Conservation (phyloP, 1,284 basidiomycete species). For the Moniliophthora roreri region DNA sequence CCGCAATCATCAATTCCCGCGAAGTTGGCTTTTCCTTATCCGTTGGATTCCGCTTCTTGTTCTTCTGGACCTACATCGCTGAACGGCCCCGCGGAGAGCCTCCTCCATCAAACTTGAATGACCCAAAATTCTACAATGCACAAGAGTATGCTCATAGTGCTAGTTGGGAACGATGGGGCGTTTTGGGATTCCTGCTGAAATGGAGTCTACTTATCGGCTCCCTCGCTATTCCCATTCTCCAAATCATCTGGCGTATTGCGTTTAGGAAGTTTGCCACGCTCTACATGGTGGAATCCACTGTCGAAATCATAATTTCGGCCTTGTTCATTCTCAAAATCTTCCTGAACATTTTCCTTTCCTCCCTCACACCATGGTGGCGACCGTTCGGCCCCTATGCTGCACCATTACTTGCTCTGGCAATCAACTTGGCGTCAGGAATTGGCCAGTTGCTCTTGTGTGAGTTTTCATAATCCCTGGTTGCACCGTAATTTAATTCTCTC, state of each 20-base stretch:
- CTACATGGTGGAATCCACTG: slow-evolving; percentile 55
- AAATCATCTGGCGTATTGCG: slow-evolving; percentile 64
- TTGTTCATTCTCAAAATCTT: slow-evolving; percentile 64
- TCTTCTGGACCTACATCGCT: slow-evolving; percentile 66
- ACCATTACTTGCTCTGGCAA: slow-evolving; percentile 49
- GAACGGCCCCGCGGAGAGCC: slow-evolving; percentile 50
- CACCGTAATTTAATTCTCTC: slow-evolving; percentile 5
- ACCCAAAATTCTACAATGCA: slow-evolving; percentile 13
- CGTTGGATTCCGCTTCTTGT: slow-evolving; percentile 59
- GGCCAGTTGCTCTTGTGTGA: slow-evolving; percentile 47
- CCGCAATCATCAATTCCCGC: slow-evolving; percentile 47
- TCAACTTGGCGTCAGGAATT: slow-evolving; percentile 54
- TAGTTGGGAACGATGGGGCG: slow-evolving; percentile 64
- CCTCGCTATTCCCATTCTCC: slow-evolving; percentile 50
- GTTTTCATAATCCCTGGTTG: slow-evolving; percentile 1
- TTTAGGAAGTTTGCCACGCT: slow-evolving; percentile 45
- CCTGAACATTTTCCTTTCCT: slow-evolving; percentile 52
- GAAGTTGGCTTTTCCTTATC: slow-evolving; percentile 62
- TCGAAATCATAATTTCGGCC: slow-evolving; percentile 58
- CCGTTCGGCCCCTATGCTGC: slow-evolving; percentile 50
- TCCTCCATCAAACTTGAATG: slow-evolving; percentile 15
- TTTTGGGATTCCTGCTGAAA: slow-evolving; percentile 51
- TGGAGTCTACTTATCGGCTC: slow-evolving; percentile 45
- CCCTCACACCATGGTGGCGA: slow-evolving; percentile 38
- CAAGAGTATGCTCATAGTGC: slow-evolving; percentile 43